These are phyloP conservation scores for Alisma plantagoaquatica DNA, from an alignment of 106 monocot species.

Conservation along the genomic window DNA sequence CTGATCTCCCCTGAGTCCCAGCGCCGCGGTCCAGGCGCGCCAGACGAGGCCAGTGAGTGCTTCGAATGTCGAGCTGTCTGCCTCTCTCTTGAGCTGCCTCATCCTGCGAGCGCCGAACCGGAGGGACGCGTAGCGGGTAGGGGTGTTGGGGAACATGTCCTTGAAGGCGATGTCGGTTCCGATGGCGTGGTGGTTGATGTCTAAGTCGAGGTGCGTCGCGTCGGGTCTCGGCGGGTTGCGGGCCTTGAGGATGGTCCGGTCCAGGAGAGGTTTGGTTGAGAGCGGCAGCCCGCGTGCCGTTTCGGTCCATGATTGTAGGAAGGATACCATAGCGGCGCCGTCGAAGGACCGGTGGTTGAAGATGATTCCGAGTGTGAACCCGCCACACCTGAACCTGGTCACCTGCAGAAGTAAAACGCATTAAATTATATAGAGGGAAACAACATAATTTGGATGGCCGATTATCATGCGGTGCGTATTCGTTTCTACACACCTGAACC, in stretches of 20 bases:
- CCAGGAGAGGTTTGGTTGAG: slow-evolving; percentile 26
- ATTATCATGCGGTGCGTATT: too few species aligned
- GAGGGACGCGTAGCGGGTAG: slow-evolving; percentile 23
- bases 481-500: slow-evolving; percentile 20
- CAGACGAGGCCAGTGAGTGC: slow-evolving; percentile 41
- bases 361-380: slow-evolving; percentile 29
- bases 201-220: slow-evolving; percentile 26
- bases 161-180: slow-evolving; percentile 42
- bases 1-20: slow-evolving; percentile 19
- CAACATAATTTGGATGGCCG: too few species aligned
- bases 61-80: slow-evolving; percentile 26
- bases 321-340: slow-evolving; percentile 26
- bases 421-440: neutral
- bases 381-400: slow-evolving; percentile 53
- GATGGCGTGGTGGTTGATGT: too few species aligned
- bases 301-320: slow-evolving; percentile 41
- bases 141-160: slow-evolving; percentile 20
- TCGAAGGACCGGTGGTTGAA: slow-evolving; percentile 49
- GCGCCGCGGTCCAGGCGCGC: slow-evolving; percentile 25
- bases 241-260: slow-evolving; percentile 32
- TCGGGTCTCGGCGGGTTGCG: slow-evolving; percentile 23
- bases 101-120: slow-evolving; percentile 23
- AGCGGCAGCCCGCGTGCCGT: slow-evolving; percentile 25
- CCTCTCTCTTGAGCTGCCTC: slow-evolving; percentile 15
- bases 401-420: slow-evolving; percentile 18